These are phyloP conservation scores for Dysphania ambrosioides DNA, from an alignment of 148 eudicot genomes.

Conservation along the genomic window DNA sequence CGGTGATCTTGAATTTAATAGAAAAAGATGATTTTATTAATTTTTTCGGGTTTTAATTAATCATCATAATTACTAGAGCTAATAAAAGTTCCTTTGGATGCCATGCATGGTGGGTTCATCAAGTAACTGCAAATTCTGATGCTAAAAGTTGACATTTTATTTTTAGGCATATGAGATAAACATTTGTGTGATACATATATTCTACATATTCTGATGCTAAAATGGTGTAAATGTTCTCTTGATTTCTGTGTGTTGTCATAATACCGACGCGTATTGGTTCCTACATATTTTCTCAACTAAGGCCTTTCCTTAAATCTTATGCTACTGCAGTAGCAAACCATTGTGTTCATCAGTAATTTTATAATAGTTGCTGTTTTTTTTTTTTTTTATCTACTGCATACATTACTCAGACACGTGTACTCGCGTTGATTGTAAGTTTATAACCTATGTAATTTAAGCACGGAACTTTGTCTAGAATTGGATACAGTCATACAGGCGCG, in stretches of 20 bases:
- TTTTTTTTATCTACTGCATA: no score
- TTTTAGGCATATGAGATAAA: background rate
- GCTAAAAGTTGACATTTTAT: constrained; percentile 3
- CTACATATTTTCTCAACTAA: background rate
- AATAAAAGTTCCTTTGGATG: background rate
- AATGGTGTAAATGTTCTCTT: constrained; percentile 2
- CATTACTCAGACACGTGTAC: background rate
- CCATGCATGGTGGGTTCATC: constrained; percentile 11
- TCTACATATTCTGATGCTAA: background rate
- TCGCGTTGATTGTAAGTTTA: background rate
- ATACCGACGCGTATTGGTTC: no score
- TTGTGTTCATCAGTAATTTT: background rate
- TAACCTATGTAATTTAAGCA: background rate
- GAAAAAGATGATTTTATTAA: no score
- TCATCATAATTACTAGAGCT: background rate
- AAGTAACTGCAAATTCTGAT: constrained; percentile 12
- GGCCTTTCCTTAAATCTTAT: background rate
- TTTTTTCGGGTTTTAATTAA: constrained; percentile 8
- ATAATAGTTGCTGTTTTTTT: background rate
- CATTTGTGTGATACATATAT: background rate
- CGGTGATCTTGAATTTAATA: no score
- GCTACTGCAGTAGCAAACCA: background rate
- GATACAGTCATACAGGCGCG: background rate
- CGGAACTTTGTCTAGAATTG: background rate
- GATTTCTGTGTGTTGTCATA: constrained; percentile 6